Conservation (phyloP, 768 basidiomycete species). For the Hericium rajendrae region DNA sequence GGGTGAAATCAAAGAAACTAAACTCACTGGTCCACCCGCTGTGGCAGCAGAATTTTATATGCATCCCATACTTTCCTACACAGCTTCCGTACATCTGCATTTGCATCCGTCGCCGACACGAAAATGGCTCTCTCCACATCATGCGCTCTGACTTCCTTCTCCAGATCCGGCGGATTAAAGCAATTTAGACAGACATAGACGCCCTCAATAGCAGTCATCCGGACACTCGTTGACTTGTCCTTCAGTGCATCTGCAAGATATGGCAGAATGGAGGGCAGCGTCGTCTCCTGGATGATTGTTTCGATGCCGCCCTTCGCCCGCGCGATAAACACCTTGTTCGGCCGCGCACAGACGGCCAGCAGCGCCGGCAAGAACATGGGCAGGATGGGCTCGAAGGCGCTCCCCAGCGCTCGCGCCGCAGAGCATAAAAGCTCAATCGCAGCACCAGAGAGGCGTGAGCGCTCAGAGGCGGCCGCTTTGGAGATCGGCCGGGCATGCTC, state of each 20-base stretch:
- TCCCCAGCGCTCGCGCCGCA: conserved; percentile 45
- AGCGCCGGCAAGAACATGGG: conserved; percentile 60
- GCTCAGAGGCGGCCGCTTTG: conserved; percentile 60
- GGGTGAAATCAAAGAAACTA: neutral
- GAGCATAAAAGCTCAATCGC: conserved; percentile 54
- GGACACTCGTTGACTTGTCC: conserved; percentile 60
- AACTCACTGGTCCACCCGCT: conserved; percentile 54
- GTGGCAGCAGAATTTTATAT: conserved; percentile 62
- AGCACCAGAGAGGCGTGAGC: conserved; percentile 58
- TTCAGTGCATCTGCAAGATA: conserved; percentile 48
- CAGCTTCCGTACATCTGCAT: conserved; percentile 62
- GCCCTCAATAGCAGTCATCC: conserved; percentile 58
- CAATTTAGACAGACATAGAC: conserved; percentile 58
- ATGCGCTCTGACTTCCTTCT: conserved; percentile 52
- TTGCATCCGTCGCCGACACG: conserved; percentile 59
- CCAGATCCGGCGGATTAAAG: conserved; percentile 72
- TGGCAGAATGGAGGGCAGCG: conserved; percentile 52
- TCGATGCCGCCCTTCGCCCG: conserved; percentile 55
- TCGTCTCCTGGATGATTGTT: conserved; percentile 55
- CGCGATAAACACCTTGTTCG: conserved; percentile 69
- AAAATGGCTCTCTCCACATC: conserved; percentile 67
- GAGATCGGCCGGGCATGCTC: conserved; percentile 43
- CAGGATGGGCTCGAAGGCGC: conserved; percentile 57
- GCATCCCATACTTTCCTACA: conserved; percentile 67
- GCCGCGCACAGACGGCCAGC: conserved; percentile 54